Base-by-base conservation (phyloP, 345 rosid species). In the Clausena lansium region DNA sequence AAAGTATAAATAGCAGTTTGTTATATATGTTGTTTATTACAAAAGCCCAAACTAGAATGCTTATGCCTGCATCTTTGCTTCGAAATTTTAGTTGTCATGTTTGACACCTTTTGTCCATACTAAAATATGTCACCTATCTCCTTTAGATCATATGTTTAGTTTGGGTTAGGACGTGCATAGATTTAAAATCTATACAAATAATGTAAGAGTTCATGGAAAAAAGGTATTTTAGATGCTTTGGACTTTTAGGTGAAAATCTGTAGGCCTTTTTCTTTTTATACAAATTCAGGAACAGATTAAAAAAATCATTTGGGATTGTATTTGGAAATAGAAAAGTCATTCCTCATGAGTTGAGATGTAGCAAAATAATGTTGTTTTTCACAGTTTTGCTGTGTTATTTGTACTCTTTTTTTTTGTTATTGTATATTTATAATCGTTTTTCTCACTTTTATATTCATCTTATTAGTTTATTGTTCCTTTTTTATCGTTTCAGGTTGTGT, bases 401-500 rank as follows among this genome's bases (percentile, higher is more conserved):
- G 11, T 45, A 45, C 11, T 3, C 10, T 14, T 0, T n/a, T n/a
- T 38, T 25, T 74, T 59, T 70, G 13, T 77, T 38, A n/a, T 36
- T 35, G 41, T 20, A 24, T 27, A 32, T 61, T 17, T 59, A 4
- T 65, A n/a, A 47, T 54, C 25, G 55, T 73, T 15, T 61, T 62
- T 60, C 25, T 15, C 66, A 25, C 15, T 39, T 50, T 54, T 25
- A 10, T 4, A 57, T 9, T 41, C 24, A 59, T 50, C 87, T 84
- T 76, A 82, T 77, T 11, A 38, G 30, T 80, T 75, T 41, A 73
- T 70, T 69, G 54, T 47, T 79, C 8, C 70, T 69, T 74, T 81
- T 81, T 65, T 52, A 58, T 62, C 33, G 61, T 63, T 84, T 92
- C 97, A 96, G 98, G 99, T 96, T 79, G 98, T 90, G 81, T 96